A percentile compares a stretch with the other conserved stretches of the same genome.
Conservation (phyloP, 2,329 filamentous ascomycete species). For the Hypoxylon sp. region DNA sequence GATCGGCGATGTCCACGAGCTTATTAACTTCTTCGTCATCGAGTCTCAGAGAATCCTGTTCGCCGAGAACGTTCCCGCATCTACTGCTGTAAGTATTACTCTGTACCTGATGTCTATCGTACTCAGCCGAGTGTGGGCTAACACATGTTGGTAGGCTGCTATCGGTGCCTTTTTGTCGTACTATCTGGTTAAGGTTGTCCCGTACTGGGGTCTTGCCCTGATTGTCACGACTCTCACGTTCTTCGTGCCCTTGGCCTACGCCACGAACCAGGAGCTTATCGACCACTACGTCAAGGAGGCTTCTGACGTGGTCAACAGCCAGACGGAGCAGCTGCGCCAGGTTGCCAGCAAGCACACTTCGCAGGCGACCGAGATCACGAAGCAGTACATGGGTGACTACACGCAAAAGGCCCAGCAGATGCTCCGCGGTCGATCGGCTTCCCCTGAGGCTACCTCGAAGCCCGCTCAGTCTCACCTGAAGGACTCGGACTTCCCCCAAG, state of each 20-base stretch:
- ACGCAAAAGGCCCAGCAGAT: slow-evolving; percentile 72
- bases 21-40: slow-evolving; percentile 76
- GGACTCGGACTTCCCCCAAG: slow-evolving; percentile 59
- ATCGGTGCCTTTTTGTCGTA: slow-evolving; percentile 70
- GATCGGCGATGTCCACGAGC: slow-evolving; percentile 71
- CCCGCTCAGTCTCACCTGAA: slow-evolving; percentile 43
- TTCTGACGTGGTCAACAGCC: slow-evolving; percentile 65
- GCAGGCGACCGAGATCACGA: slow-evolving; percentile 68
- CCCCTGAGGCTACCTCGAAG: slow-evolving; percentile 53
- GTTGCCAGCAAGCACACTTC: slow-evolving; percentile 70
- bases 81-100: slow-evolving; percentile 61
- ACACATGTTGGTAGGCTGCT: slow-evolving; percentile 56
- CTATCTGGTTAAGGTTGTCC: slow-evolving; percentile 73
- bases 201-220: slow-evolving; percentile 72
- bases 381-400: slow-evolving; percentile 74
- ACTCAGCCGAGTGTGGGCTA: slow-evolving; percentile 15
- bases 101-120: background rate
- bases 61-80: slow-evolving; percentile 70
- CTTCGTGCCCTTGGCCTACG: slow-evolving; percentile 69
- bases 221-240: slow-evolving; percentile 67
- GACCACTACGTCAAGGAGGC: slow-evolving; percentile 67
- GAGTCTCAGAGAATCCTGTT: slow-evolving; percentile 74
- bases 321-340: slow-evolving; percentile 68
- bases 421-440: slow-evolving; percentile 59
- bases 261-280: slow-evolving; percentile 73